Percentiles rank a stretch among this genome's conserved stretches.
phyloP scores from a whole-genome alignment of 345 rosid genomes.

The Lumnitzera racemosa region DNA sequence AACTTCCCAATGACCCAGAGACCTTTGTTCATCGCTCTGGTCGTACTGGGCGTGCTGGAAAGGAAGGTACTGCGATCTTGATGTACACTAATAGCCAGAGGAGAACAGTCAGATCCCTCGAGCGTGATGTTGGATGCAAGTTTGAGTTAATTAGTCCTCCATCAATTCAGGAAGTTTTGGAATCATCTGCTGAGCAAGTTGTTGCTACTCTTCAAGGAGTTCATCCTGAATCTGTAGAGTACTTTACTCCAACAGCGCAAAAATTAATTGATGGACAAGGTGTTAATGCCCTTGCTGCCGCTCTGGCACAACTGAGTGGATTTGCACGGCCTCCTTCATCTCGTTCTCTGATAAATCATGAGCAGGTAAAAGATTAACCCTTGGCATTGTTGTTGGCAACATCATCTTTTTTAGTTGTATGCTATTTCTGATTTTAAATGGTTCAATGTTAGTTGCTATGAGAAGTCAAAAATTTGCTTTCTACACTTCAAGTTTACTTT shows the following conservation, averaged over 20 bases:
- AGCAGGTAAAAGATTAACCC: constrained; percentile 46
- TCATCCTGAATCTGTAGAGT: constrained; percentile 72
- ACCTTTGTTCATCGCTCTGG: constrained; percentile 99
- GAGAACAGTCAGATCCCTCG: constrained; percentile 81
- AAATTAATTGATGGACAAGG: constrained; percentile 72
- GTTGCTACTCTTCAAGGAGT: constrained; percentile 82
- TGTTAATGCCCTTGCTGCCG: constrained; percentile 85
- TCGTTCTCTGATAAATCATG: constrained; percentile 87
- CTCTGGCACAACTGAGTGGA: constrained; percentile 89
- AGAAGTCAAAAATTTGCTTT: too few relatives aligned
- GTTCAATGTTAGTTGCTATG: too few relatives aligned
- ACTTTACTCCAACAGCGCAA: constrained; percentile 78
- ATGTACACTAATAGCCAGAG: constrained; percentile 80
- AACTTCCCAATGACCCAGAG: constrained; percentile 96
- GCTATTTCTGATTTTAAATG: too few relatives aligned
- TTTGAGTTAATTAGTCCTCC: constrained; percentile 90
- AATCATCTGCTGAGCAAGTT: constrained; percentile 82
- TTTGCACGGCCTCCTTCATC: constrained; percentile 88
- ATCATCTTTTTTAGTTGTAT: too few relatives aligned
- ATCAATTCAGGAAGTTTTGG: constrained; percentile 60
- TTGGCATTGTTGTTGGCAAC: neutral
- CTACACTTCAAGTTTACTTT: too few relatives aligned
- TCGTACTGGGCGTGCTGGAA: constrained; percentile 98
- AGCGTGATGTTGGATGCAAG: constrained; percentile 86
- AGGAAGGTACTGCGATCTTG: constrained; percentile 87